Base-by-base conservation (phyloP, 768 basidiomycete species). In the Holtermanniella nyarrowii region DNA sequence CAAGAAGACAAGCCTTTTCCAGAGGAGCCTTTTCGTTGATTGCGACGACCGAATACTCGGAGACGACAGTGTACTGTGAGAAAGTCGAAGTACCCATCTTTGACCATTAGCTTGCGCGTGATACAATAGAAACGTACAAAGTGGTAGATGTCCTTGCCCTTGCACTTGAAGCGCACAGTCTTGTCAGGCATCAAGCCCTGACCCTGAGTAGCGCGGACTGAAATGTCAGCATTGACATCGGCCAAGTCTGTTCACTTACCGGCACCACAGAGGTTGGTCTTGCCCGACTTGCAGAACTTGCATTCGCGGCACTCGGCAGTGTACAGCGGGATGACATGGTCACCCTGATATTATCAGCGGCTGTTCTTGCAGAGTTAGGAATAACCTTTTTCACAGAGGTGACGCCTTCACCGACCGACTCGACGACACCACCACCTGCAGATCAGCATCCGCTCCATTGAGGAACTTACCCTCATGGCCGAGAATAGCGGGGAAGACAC, bases 81-180 rank as follows among this genome's bases (percentile, higher is more conserved):
- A 99, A 99, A 2, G 95, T 93, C 26, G 93, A 97, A 23, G 85
- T 88, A 41, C 95, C 95, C 95, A 97, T 99, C 90, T 95, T 14
- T 39, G 43, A 45, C 31, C 14, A 23, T 18, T 10, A n/a, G n/a
- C n/a, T n/a, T n/a, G n/a, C n/a, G n/a, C n/a, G n/a, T n/a, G n/a
- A n/a, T n/a, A n/a, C n/a, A 3, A 16, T 31, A 20, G 14, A 27
- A 5, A 75, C 86, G 58, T 57, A 93, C 89, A 64, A 99, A 99
- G 72, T 97, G 93, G 67, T 82, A 77, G 61, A 99, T 78, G 43
- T 82, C 77, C 73, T 93, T 75, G 26, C 91, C 95, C 52, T 85
- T 86, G 74, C 82, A 80, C 46, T 81, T 84, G 82, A 99, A 99
- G 45, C 95, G 87, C 46, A 77, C 78, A 10, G 82, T 83, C 49